Conservation (phyloP, 139 green algal genomes). For the Chlorella sp. region DNA sequence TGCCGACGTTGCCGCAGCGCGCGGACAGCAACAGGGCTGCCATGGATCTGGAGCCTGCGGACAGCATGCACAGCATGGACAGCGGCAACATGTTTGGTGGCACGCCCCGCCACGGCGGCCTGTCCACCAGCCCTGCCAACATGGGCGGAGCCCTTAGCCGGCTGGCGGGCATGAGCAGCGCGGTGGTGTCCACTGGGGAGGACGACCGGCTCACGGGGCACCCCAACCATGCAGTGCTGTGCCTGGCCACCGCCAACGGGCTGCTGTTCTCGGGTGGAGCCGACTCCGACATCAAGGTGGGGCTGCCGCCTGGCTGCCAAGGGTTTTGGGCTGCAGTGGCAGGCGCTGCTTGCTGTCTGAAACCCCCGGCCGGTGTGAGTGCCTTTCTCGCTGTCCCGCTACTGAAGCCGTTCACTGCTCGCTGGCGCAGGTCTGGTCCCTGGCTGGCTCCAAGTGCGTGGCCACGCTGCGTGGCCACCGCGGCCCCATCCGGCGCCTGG, state of each 20-base stretch:
- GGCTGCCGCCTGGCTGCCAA: background rate
- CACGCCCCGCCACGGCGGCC: background rate
- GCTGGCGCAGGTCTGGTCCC: slow-evolving; percentile 82
- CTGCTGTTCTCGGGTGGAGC: slow-evolving; percentile 70
- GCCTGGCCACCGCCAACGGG: slow-evolving; percentile 56
- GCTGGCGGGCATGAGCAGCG: background rate
- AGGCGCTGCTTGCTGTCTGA: background rate
- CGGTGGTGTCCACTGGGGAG: background rate
- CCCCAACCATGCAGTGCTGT: slow-evolving; percentile 53
- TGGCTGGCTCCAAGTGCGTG: slow-evolving; percentile 53
- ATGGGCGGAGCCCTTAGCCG: background rate
- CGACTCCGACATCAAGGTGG: slow-evolving; percentile 73
- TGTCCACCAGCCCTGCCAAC: background rate
- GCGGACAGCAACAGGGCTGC: slow-evolving; percentile 1
- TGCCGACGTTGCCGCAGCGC: slow-evolving; percentile 1
- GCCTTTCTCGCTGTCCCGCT: background rate
- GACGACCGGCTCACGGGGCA: slow-evolving; percentile 81
- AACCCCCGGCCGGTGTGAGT: background rate
- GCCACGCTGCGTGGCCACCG: slow-evolving; percentile 64
- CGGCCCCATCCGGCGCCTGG: slow-evolving; percentile 70
- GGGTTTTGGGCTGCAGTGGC: too few relatives aligned
- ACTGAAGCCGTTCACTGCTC: too few relatives aligned
- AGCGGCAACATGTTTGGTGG: background rate
- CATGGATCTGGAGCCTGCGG: background rate
- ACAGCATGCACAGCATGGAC: slow-evolving; percentile 13